Evolutionary conservation across 2,329 filamentous ascomycete species (phyloP), one percentile per base, ranked within the genome.

Genomic region (Fusarium euwallaceae): DNA sequence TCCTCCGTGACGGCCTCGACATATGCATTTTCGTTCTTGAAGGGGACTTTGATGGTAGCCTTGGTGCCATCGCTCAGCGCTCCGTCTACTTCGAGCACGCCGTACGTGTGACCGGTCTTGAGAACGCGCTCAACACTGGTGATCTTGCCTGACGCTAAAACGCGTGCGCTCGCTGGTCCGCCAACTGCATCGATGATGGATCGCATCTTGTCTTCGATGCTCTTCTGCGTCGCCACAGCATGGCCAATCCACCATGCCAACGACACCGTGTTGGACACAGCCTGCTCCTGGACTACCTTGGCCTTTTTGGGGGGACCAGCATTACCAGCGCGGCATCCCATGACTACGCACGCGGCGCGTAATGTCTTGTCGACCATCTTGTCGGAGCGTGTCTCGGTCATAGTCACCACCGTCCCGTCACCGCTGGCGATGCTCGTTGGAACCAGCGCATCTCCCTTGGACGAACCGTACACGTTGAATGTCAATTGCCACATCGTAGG

Each of bases 191-290:
- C 22, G 80, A 87, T 67, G 5, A 80, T 67, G 22, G 81, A 81
- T 17, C 81, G 80, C 0, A 80, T 73, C 2, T 87, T 85, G 7
- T 83, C 84, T 1, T 85, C 83, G 11, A 86, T 82, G n/a, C 84
- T 84, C 48, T 68, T 69, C 37, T 67, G 56, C 24, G 55, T 64
- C 11, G 70, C 56, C 32, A 88, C 86, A 53, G 84, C 85, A 2
- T 87, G 84, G 0, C 88, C 88, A n/a, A 89, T 86, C 34, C 82
- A 80, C 84, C 81, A 86, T 4, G 81, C 83, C 2, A 84, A 80
- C 7, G 82, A 84, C 17, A 81, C 70, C 0, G 81, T 83, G 56
- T 83, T 82, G 4, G 79, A 77, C 7, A 84, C 79, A 22, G 81
- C 82, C 51, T 78, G 80, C 10, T 77, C 72, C 24, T 78, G 78